Evolutionary conservation across 108 stramenopile genomes (phyloP), one percentile per base, ranked within the genome.

Genomic region (Discostella stelligeroides): DNA sequence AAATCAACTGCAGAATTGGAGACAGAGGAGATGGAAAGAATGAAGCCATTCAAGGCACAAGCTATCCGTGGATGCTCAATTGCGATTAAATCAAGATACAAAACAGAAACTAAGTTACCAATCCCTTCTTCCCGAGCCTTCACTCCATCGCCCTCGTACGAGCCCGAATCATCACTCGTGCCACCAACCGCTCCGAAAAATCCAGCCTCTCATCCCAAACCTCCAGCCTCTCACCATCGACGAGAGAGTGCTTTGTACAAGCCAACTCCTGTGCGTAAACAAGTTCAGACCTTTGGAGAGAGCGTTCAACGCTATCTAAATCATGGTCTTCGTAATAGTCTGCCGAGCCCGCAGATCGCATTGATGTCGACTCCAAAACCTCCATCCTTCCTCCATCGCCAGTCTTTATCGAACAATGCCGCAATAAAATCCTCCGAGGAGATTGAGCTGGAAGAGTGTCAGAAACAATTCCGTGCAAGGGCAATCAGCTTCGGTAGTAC

Each of bases 391-490:
- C 56, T 57, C 10, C 25, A 28, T 53, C 72, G 72, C 12, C 23
- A 45, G 0, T 38, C 34, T 64, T 30, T 42, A 18, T 38, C 47
- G 0, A 28, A 57, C 39, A 0, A 27, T 1, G 7, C 63, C 17
- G 30, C 18, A 18, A 30, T 48, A 34, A 73, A 58, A 46, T 57
- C 55, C 11, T 64, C 72, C 0, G 72, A 73, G 46, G 72, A 73
- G 21, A 42, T 73, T 18, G 72, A 73, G 25, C 45, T 64, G n/a
- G 72, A 73, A 45, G 72, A 73, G 61, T 73, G 72, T 42, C 45
- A 58, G 46, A 63, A 73, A 8, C 62, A 64, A 51, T 73, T 73
- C 63, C 63, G 63, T 21, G 67, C 67, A 18, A 27, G 55, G 38
- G 28, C 67, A 15, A 29, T 54, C 28, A 27, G 7, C 13, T 27